phyloP scores from a whole-genome alignment of 441 rosid genomes.

The Dalechampia spathulata region DNA sequence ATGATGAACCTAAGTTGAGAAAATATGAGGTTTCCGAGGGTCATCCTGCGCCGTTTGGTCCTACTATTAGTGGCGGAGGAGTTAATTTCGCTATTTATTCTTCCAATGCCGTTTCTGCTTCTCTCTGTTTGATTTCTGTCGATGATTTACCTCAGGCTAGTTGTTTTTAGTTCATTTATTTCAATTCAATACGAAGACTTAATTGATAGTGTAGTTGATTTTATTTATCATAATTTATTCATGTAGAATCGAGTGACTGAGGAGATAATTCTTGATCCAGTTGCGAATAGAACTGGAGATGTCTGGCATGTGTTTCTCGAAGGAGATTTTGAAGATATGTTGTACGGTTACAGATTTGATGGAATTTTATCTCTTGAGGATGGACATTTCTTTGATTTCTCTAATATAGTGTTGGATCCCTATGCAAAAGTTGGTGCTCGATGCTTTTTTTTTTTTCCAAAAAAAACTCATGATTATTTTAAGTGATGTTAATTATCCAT shows the following conservation, averaged over 20 bases:
- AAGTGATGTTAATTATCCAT: not conserved
- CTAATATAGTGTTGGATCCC: slow-evolving; percentile 73
- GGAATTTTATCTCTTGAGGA: slow-evolving; percentile 60
- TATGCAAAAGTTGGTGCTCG: slow-evolving; percentile 61
- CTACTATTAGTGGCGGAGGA: slow-evolving; percentile 61
- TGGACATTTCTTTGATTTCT: slow-evolving; percentile 59
- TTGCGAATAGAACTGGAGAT: slow-evolving; percentile 62
- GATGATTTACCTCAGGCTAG: slow-evolving; percentile 62
- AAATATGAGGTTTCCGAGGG: slow-evolving; percentile 48
- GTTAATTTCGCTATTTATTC: slow-evolving; percentile 83
- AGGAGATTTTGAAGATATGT: slow-evolving; percentile 68
- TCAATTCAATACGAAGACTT: not conserved
- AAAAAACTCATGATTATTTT: too few relatives aligned
- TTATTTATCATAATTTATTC: not conserved
- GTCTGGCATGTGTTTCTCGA: slow-evolving; percentile 76
- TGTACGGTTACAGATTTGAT: slow-evolving; percentile 75
- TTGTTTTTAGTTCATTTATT: not conserved
- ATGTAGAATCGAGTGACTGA: slow-evolving; percentile 57
- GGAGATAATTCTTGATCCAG: slow-evolving; percentile 63
- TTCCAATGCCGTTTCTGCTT: slow-evolving; percentile 57
- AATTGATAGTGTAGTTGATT: not conserved
- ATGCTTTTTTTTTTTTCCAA: too few relatives aligned
- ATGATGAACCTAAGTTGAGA: slow-evolving; percentile 16
- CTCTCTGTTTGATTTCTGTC: slow-evolving; percentile 61
- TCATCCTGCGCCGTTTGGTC: slow-evolving; percentile 67